These are phyloP conservation scores for Paramyrothecium roridum DNA, from an alignment of 2,329 filamentous ascomycete genomes.

Conservation along the genomic window DNA sequence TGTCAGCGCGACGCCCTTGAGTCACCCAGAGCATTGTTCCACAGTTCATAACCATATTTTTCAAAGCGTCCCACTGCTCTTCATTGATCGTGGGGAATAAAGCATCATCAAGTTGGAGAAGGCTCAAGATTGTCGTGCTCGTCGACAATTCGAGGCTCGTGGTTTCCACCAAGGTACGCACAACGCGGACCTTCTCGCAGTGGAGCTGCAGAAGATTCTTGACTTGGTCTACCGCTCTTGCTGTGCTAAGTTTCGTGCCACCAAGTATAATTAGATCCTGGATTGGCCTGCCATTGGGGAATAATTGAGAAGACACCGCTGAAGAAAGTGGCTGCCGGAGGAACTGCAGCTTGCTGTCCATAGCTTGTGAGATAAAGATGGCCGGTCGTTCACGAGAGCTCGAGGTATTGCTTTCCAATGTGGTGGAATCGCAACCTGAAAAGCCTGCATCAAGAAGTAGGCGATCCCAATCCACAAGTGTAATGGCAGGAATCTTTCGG, in stretches of 20 bases:
- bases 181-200: slow-evolving; percentile 1
- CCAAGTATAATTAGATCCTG: slow-evolving; percentile 8
- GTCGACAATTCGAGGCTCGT: slow-evolving; percentile 3
- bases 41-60: slow-evolving; percentile 4
- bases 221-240: slow-evolving; percentile 2
- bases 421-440: slow-evolving; percentile 7
- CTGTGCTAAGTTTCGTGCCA: slow-evolving; percentile 5
- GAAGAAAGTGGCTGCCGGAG: slow-evolving; percentile 6
- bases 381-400: too few species aligned
- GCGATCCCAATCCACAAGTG: slow-evolving; percentile 5
- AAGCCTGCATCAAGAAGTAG: slow-evolving; percentile 7
- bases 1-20: slow-evolving; percentile 5
- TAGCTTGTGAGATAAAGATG: slow-evolving; percentile 9
- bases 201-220: slow-evolving; percentile 2
- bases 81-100: slow-evolving; percentile 6
- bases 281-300: not conserved
- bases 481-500: slow-evolving; percentile 1
- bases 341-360: slow-evolving; percentile 6
- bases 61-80: slow-evolving; percentile 7
- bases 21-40: slow-evolving; percentile 8
- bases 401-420: too few species aligned
- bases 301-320: slow-evolving; percentile 1
- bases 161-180: slow-evolving; percentile 4
- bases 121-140: slow-evolving; percentile 5
- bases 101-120: slow-evolving; percentile 6